Evolutionary conservation across 2,329 filamentous ascomycete genomes (phyloP).

Genomic region (Fusarium chlamydosporum): DNA sequence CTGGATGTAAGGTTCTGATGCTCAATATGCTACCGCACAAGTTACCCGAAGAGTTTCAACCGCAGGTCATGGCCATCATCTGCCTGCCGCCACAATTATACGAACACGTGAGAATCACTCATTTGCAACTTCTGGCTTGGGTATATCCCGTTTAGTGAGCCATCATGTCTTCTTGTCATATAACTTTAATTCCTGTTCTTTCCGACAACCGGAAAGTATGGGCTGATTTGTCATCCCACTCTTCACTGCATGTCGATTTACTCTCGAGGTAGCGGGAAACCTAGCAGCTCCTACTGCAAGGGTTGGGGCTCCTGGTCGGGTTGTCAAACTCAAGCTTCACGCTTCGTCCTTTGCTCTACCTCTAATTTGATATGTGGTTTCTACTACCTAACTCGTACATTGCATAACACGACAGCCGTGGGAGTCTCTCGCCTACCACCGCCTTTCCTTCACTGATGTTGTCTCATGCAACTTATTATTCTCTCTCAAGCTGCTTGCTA

Average conservation of each 20-base stretch:
- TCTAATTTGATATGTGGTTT: neutral
- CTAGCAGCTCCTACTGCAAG: neutral
- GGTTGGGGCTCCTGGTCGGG: neutral
- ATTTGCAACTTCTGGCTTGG: conserved; percentile 6
- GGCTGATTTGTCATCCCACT: conserved; percentile 34
- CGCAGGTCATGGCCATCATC: conserved; percentile 16
- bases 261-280: neutral
- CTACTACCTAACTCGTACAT: neutral
- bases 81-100: conserved; percentile 28
- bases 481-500: conserved; percentile 1
- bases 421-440: conserved; percentile 26
- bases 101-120: conserved; percentile 18
- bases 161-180: conserved; percentile 9
- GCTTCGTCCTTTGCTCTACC: neutral
- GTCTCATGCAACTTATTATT: conserved; percentile 6
- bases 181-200: conserved; percentile 10
- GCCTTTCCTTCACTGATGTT: conserved; percentile 11
- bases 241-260: neutral
- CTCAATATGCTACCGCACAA: conserved; percentile 15
- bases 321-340: neutral
- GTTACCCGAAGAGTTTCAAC: conserved; percentile 18
- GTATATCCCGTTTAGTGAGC: neutral
- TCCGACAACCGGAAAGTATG: conserved; percentile 19
- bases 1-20: conserved; percentile 8
- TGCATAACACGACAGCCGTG: neutral